Percentiles rank a stretch among this genome's conserved stretches.
Evolutionary conservation across 371 early-diverging fungal species (phyloP).

Genomic region (Rhizopus arrhizus): DNA sequence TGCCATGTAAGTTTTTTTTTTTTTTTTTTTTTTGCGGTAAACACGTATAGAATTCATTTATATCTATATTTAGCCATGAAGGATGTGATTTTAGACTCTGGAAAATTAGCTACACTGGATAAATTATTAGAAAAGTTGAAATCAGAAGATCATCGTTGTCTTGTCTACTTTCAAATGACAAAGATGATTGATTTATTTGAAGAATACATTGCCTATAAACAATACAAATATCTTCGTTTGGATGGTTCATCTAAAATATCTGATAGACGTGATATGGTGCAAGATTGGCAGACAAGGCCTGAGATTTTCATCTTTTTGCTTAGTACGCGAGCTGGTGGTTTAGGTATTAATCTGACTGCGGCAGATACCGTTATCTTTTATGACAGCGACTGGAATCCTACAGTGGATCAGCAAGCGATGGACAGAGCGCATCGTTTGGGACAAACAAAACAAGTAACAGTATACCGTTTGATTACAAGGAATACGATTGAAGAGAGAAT

Average conservation of each 20-base stretch:
- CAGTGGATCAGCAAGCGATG: conserved; percentile 97
- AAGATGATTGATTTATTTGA: conserved; percentile 97
- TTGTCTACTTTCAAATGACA: conserved; percentile 99
- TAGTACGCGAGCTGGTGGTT: conserved; percentile 98
- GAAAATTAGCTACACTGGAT: conserved; percentile 92
- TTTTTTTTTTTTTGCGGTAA: background rate
- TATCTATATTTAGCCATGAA: conserved; percentile 60
- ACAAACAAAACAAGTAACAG: conserved; percentile 95
- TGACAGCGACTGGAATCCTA: conserved; percentile 99
- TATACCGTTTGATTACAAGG: conserved; percentile 89
- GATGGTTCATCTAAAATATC: conserved; percentile 95
- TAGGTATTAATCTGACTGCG: conserved; percentile 99
- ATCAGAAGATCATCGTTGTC: conserved; percentile 89
- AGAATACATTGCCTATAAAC: conserved; percentile 88
- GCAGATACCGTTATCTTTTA: conserved; percentile 99
- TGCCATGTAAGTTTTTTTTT: conserved; percentile 39
- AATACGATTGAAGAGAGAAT: conserved; percentile 94
- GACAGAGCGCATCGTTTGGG: conserved; percentile 98
- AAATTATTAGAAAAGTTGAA: conserved; percentile 86
- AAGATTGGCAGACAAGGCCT: conserved; percentile 88
- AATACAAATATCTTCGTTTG: conserved; percentile 90
- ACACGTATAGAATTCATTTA: background rate
- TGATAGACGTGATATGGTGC: conserved; percentile 91
- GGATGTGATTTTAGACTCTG: conserved; percentile 89
- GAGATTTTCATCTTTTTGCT: conserved; percentile 97